These are phyloP conservation scores for Penicillium roqueforti DNA, from an alignment of 495 filamentous ascomycete species.

Conservation along the genomic window DNA sequence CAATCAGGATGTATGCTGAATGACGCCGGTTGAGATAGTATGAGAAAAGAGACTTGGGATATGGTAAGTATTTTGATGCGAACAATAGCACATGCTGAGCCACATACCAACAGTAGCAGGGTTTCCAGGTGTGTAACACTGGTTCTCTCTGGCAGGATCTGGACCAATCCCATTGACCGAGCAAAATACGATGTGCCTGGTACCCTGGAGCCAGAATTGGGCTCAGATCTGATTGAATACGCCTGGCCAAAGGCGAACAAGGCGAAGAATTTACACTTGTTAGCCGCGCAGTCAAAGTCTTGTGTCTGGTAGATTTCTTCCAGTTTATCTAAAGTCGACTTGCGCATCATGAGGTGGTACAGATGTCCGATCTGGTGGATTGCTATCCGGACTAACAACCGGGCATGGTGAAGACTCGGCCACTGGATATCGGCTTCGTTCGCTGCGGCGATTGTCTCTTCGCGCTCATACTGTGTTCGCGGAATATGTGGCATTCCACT, in stretches of 20 bases:
- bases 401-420: constrained; percentile 41
- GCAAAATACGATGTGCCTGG: constrained; percentile 45
- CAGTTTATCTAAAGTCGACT: constrained; percentile 40
- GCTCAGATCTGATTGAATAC: constrained; percentile 38
- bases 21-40: constrained; percentile 45
- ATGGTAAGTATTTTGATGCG: neutral
- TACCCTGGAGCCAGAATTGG: constrained; percentile 31
- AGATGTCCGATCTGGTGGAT: constrained; percentile 38
- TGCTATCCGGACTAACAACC: constrained; percentile 40
- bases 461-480: constrained; percentile 40
- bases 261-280: constrained; percentile 44
- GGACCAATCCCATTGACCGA: constrained; percentile 37
- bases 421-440: constrained; percentile 33
- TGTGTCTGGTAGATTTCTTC: constrained; percentile 41
- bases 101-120: constrained; percentile 35
- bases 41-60: constrained; percentile 38
- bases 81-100: neutral
- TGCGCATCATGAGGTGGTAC: constrained; percentile 42
- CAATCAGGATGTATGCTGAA: constrained; percentile 39
- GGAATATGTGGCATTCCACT: constrained; percentile 38
- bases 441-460: constrained; percentile 33
- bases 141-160: constrained; percentile 40
- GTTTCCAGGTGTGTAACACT: constrained; percentile 43
- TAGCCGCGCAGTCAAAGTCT: constrained; percentile 31
- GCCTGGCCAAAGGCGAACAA: constrained; percentile 44